Conservation (phyloP, 139 green algal genomes). For the Chlorella vulgaris region DNA sequence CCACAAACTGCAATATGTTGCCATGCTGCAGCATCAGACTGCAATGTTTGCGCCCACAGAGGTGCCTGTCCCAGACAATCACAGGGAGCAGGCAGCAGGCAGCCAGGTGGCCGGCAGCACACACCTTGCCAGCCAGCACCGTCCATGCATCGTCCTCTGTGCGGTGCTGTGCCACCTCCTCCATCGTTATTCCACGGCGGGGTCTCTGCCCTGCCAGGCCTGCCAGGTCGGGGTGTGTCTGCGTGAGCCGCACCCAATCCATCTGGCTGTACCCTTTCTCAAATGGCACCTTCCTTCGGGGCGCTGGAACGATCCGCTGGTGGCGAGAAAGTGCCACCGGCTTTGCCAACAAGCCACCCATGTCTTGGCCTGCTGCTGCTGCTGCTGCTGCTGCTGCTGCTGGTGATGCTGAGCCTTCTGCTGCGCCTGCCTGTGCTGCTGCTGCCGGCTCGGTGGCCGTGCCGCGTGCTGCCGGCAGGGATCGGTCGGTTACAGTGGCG, state of each 20-base stretch:
- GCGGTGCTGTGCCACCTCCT: constrained; percentile 84
- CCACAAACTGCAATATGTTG: no score
- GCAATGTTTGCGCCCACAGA: no score
- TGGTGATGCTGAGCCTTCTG: not conserved
- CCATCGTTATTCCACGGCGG: constrained; percentile 67
- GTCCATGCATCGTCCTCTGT: constrained; percentile 91
- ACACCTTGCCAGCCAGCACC: constrained; percentile 82
- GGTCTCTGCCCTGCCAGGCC: constrained; percentile 38
- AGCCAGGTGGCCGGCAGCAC: not conserved
- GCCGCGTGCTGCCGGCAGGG: not conserved
- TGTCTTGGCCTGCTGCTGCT: not conserved
- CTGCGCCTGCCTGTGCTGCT: not conserved
- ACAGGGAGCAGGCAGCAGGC: no score
- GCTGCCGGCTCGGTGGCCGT: not conserved
- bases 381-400: not conserved
- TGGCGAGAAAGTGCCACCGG: not conserved
- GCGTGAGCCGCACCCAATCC: constrained; percentile 77
- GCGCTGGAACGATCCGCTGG: not conserved
- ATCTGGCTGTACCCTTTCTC: constrained; percentile 92
- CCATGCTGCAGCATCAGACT: no score
- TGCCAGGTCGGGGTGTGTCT: constrained; percentile 47
- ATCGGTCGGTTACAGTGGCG: not conserved
- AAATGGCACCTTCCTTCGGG: constrained; percentile 29
- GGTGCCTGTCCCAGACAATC: no score
- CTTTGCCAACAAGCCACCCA: constrained; percentile 5